A percentile compares a stretch with the other conserved stretches of the same genome.
Evolutionary conservation across 352 stramenopile species (phyloP).

Genomic region (Globisporangium carolinianum): DNA sequence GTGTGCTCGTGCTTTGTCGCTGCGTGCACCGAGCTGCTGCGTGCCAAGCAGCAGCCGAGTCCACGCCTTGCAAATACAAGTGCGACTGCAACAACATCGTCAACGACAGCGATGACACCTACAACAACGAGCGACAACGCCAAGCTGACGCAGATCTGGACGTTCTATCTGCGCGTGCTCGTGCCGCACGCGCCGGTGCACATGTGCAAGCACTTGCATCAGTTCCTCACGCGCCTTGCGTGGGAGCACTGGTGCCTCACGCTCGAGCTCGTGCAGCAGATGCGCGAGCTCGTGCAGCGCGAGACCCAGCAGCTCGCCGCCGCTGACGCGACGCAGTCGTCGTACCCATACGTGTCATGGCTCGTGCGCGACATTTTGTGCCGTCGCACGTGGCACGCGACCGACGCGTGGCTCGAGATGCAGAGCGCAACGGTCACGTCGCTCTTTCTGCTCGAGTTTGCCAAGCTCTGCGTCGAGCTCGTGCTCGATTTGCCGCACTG

Average conservation of each 20-base stretch:
- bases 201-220: conserved; percentile 77
- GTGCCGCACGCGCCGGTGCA: conserved; percentile 67
- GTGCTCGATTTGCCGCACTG: conserved; percentile 76
- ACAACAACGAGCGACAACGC: conserved; percentile 12
- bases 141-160: conserved; percentile 78
- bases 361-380: conserved; percentile 77
- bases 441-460: conserved; percentile 63
- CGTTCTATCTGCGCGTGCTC: conserved; percentile 67
- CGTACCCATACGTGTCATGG: conserved; percentile 81
- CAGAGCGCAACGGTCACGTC: conserved; percentile 57
- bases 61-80: background rate
- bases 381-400: conserved; percentile 72
- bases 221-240: conserved; percentile 69
- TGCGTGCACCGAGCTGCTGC: conserved; percentile 65
- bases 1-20: conserved; percentile 80
- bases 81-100: background rate
- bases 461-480: conserved; percentile 69
- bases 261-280: conserved; percentile 77
- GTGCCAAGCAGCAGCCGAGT: conserved; percentile 14
- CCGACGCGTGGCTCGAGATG: conserved; percentile 50
- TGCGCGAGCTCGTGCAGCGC: conserved; percentile 62
- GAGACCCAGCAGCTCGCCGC: conserved; percentile 52
- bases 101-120: background rate
- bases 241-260: conserved; percentile 84
- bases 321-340: conserved; percentile 27